These are phyloP conservation scores for Claviceps fusiformis DNA, from an alignment of 2,329 filamentous ascomycete genomes.

Conservation along the genomic window DNA sequence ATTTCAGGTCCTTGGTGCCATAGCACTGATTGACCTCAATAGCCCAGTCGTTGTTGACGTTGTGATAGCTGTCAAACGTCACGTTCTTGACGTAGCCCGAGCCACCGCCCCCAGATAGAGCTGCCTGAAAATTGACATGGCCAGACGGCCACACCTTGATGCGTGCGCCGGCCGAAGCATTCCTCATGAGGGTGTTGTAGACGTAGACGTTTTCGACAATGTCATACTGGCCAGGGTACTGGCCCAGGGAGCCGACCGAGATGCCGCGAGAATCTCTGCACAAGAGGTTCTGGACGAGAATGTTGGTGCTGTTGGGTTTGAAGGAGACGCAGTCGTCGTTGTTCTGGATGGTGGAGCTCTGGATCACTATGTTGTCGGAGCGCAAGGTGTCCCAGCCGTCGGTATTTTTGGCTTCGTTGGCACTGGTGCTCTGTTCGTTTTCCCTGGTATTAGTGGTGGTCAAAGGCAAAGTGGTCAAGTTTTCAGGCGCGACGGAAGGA, in stretches of 20 bases:
- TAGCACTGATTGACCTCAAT: slow-evolving; percentile 1
- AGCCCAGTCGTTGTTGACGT: slow-evolving; percentile 42
- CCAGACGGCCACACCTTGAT: slow-evolving; percentile 57
- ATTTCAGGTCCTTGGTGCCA: not conserved
- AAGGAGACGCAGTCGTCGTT: slow-evolving; percentile 61
- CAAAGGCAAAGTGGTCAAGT: too few relatives aligned
- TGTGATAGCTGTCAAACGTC: slow-evolving; percentile 48
- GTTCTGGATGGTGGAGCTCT: slow-evolving; percentile 51
- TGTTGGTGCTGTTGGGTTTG: slow-evolving; percentile 59
- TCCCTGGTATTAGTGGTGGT: not conserved
- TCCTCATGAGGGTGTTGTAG: slow-evolving; percentile 44
- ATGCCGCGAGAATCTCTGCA: slow-evolving; percentile 63
- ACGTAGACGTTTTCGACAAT: slow-evolving; percentile 58
- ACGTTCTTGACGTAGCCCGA: slow-evolving; percentile 47
- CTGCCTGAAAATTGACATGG: slow-evolving; percentile 22
- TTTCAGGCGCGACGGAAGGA: not conserved
- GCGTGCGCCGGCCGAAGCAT: slow-evolving; percentile 50
- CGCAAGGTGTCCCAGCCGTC: slow-evolving; percentile 54
- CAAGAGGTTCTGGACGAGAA: slow-evolving; percentile 51
- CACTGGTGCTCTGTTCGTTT: slow-evolving; percentile 23
- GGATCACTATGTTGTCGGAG: slow-evolving; percentile 47
- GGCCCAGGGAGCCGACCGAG: slow-evolving; percentile 56
- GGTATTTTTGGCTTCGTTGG: slow-evolving; percentile 41
- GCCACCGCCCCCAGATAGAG: slow-evolving; percentile 44
- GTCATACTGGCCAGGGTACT: slow-evolving; percentile 50